Evolutionary conservation across 2,329 filamentous ascomycete genomes (phyloP).

Genomic region (Hymenoscyphus occultus): DNA sequence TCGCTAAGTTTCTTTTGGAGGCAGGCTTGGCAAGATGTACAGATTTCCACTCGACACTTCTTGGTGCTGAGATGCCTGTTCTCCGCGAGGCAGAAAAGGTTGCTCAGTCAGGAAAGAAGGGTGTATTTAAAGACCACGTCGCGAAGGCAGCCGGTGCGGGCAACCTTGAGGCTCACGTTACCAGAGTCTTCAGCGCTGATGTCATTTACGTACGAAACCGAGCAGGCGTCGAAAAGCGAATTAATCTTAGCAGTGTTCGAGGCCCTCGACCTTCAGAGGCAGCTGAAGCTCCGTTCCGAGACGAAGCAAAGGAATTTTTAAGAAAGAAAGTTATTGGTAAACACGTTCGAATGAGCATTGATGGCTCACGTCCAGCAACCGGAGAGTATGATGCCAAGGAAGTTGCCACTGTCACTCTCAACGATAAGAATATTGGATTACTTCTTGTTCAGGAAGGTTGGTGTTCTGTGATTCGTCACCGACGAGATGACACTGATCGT

Average conservation of each 20-base stretch:
- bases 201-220: constrained; percentile 85
- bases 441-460: constrained; percentile 88
- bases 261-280: constrained; percentile 88
- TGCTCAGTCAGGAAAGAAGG: constrained; percentile 73
- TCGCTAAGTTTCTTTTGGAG: constrained; percentile 85
- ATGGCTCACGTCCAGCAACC: constrained; percentile 84
- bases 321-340: constrained; percentile 95
- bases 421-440: constrained; percentile 83
- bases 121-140: constrained; percentile 78
- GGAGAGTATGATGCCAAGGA: constrained; percentile 94
- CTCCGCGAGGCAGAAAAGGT: constrained; percentile 83
- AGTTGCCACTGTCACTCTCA: constrained; percentile 81
- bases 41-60: constrained; percentile 90
- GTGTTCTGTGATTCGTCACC: constrained; percentile 89
- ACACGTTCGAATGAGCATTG: constrained; percentile 83
- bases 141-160: constrained; percentile 60
- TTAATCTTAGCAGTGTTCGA: constrained; percentile 88
- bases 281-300: constrained; percentile 81
- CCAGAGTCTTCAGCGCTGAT: constrained; percentile 83
- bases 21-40: constrained; percentile 89
- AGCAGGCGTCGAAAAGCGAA: constrained; percentile 78
- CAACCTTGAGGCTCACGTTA: constrained; percentile 77
- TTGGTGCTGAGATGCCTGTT: constrained; percentile 82
- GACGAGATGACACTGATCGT: constrained; percentile 90
- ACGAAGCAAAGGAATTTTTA: constrained; percentile 94